Conservation (phyloP, 495 filamentous ascomycete species). For the Aspergillus cavernicola region DNA sequence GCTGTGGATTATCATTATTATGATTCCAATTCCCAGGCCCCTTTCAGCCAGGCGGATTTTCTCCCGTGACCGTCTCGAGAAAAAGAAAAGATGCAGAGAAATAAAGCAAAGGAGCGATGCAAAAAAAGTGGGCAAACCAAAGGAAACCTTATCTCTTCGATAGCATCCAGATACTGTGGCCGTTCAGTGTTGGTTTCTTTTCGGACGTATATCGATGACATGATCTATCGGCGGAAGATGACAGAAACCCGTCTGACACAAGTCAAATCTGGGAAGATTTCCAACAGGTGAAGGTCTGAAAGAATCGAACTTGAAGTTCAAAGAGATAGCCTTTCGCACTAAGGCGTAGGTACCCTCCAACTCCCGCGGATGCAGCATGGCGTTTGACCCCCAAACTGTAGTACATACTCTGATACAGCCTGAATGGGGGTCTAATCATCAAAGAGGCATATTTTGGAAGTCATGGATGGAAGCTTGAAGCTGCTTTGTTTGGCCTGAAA, state of each 20-base stretch:
- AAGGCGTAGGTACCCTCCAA: slow-evolving; percentile 8
- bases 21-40: neutral
- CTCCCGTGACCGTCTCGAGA: slow-evolving; percentile 10
- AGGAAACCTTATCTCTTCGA: slow-evolving; percentile 7
- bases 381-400: neutral
- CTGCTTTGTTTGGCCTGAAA: neutral
- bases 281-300: too few species aligned
- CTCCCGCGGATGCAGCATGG: neutral
- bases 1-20: slow-evolving; percentile 14
- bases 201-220: neutral
- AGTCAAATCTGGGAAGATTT: neutral
- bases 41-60: slow-evolving; percentile 18
- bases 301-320: neutral
- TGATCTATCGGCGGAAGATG: slow-evolving; percentile 1
- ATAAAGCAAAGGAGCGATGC: neutral
- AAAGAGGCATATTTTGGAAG: slow-evolving; percentile 4
- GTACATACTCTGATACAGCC: too few species aligned
- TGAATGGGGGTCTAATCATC: too few species aligned
- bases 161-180: too few species aligned
- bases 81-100: slow-evolving; percentile 6
- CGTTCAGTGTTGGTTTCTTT: neutral
- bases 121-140: slow-evolving; percentile 1
- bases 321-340: neutral
- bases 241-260: slow-evolving; percentile 9
- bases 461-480: slow-evolving; percentile 1